These are phyloP conservation scores for Kluyveromyces sp. DNA, from an alignment of 1,139 yeast species.

Conservation along the genomic window DNA sequence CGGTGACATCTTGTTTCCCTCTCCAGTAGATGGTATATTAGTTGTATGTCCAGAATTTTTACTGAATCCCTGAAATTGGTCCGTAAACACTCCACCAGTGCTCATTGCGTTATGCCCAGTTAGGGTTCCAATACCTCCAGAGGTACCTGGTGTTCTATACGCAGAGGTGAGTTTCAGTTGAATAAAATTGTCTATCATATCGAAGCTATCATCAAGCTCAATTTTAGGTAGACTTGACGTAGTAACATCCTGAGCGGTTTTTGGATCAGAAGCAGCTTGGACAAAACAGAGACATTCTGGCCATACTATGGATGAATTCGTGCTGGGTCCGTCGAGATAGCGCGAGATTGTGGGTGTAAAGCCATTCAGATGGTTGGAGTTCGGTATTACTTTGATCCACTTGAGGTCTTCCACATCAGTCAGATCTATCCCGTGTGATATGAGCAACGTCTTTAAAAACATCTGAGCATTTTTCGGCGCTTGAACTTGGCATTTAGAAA, in stretches of 20 bases:
- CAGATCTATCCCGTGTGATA: conserved; percentile 49
- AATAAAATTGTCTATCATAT: conserved; percentile 34
- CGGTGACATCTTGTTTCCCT: conserved; percentile 9
- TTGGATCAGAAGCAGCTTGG: conserved; percentile 34
- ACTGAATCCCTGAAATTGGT: conserved; percentile 27
- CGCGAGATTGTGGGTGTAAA: conserved; percentile 58
- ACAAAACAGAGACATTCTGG: conserved; percentile 59
- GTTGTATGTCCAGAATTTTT: conserved; percentile 16
- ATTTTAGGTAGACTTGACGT: conserved; percentile 1
- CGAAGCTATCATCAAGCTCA: conserved; percentile 29
- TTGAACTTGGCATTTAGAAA: conserved; percentile 39
- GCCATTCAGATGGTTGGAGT: conserved; percentile 59
- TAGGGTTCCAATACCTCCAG: conserved; percentile 17
- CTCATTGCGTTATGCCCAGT: conserved; percentile 27
- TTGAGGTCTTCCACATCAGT: conserved; percentile 26
- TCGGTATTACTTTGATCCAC: conserved; percentile 67
- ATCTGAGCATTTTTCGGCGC: conserved; percentile 48
- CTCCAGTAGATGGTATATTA: conserved; percentile 6
- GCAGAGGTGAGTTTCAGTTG: conserved; percentile 35
- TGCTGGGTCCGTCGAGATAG: conserved; percentile 45
- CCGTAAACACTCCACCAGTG: conserved; percentile 31
- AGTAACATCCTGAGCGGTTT: conserved; percentile 6
- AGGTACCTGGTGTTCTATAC: conserved; percentile 31
- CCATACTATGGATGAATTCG: conserved; percentile 59
- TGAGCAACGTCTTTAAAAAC: conserved; percentile 42